Evolutionary conservation across 2,329 filamentous ascomycete genomes (phyloP).

Genomic region (Ampelomyces quisqualis): DNA sequence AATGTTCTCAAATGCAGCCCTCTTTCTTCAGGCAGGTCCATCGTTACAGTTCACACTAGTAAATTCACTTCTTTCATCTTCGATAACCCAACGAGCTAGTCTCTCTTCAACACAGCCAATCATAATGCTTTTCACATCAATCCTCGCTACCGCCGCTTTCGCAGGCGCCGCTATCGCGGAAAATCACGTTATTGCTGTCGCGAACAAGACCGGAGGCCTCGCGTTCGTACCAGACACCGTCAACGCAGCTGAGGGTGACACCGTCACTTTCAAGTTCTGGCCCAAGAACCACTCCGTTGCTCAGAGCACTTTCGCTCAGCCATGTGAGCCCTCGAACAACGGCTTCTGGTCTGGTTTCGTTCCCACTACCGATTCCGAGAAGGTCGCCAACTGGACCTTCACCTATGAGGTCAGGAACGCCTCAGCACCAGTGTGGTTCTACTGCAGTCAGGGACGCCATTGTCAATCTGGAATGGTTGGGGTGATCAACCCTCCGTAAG

Average conservation of each 20-base stretch:
- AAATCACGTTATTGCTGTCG: slow-evolving; percentile 38
- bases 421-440: slow-evolving; percentile 44
- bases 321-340: slow-evolving; percentile 37
- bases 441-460: slow-evolving; percentile 44
- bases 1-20: slow-evolving; percentile 32
- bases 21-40: slow-evolving; percentile 42
- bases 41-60: slow-evolving; percentile 35
- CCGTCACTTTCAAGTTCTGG: slow-evolving; percentile 44
- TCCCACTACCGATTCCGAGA: slow-evolving; percentile 25
- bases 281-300: slow-evolving; percentile 45
- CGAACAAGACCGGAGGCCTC: slow-evolving; percentile 27
- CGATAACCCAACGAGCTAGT: slow-evolving; percentile 36
- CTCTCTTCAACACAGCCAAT: slow-evolving; percentile 30
- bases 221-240: slow-evolving; percentile 41
- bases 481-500: slow-evolving; percentile 45
- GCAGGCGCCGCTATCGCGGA: slow-evolving; percentile 33
- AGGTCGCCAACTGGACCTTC: slow-evolving; percentile 32
- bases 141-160: slow-evolving; percentile 37
- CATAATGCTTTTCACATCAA: slow-evolving; percentile 45
- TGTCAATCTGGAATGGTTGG: slow-evolving; percentile 46
- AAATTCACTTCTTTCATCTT: slow-evolving; percentile 22
- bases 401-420: slow-evolving; percentile 39
- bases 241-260: slow-evolving; percentile 41
- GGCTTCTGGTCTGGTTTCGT: slow-evolving; percentile 45
- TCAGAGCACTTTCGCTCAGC: slow-evolving; percentile 37